Conservation (phyloP, 768 basidiomycete genomes). For the Wakefieldia striispora region DNA sequence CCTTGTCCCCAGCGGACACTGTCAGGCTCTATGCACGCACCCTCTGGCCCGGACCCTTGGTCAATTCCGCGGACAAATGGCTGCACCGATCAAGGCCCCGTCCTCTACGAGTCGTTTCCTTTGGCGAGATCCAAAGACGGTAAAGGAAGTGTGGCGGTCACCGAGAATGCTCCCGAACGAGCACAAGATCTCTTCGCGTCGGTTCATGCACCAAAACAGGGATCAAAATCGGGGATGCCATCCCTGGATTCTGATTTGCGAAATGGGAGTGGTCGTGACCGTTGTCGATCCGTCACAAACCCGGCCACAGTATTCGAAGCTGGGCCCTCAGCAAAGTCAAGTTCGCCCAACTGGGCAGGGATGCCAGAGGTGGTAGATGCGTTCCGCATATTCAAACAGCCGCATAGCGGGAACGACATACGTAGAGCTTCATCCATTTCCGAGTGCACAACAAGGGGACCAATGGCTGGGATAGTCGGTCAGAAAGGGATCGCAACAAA, state of each 20-base stretch:
- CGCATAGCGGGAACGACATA: not conserved
- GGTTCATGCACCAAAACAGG: constrained; percentile 11
- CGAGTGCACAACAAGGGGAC: not conserved
- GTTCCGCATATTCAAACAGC: constrained; percentile 14
- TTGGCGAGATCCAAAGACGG: not conserved
- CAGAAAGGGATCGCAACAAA: constrained; percentile 18
- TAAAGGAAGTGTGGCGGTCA: not conserved
- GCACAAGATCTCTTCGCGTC: constrained; percentile 4
- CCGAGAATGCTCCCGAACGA: not conserved
- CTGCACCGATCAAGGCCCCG: not conserved
- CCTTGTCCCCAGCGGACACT: constrained; percentile 4
- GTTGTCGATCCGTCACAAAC: not conserved
- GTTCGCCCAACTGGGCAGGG: constrained; percentile 14
- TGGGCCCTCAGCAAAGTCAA: not conserved
- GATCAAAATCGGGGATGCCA: not conserved
- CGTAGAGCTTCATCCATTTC: constrained; percentile 8
- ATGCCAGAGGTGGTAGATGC: constrained; percentile 18
- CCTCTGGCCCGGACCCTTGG: not conserved
- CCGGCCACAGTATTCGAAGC: not conserved
- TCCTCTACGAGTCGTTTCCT: not conserved
- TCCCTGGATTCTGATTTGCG: not conserved
- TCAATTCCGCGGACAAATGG: not conserved
- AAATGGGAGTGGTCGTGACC: not conserved
- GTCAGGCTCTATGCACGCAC: constrained; percentile 16
- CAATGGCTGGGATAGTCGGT: constrained; percentile 4